Evolutionary conservation across 106 monocot species (phyloP), one percentile per base, ranked within the genome.

Genomic region (Acanthochlamys bracteata): DNA sequence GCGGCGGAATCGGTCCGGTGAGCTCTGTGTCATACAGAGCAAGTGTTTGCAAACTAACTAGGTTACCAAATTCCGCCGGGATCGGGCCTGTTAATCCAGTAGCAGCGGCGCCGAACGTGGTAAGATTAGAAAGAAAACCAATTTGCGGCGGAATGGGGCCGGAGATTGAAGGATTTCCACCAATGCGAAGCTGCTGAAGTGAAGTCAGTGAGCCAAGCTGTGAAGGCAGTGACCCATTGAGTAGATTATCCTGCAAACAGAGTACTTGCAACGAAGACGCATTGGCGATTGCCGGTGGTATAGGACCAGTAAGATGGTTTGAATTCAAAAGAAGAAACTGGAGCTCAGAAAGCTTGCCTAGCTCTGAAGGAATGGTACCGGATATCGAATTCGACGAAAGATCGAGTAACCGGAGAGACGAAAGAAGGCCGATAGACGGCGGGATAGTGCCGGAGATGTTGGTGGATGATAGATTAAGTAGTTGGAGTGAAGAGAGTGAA

Each of bases 171-270:
- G 84, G 84, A 71, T 96, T 96, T 23, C 95, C 95, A 4, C 95
- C 95, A 17, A 96, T 61, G n/a, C 90, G 76, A 39, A 96, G 64
- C 76, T 96, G 90, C 60, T 84, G 84, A 20, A 96, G 89, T 0
- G 84, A 73, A 24, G 47, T 22, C 13, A 96, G 64, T 0, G 82
- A 69, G 43, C 95, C 87, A 7, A 81, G 60, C 25, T 75, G 80
- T 33, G 68, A 63, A 10, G 88, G 88, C 42, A 88, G 78, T 40
- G 88, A 83, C 52, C 88, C 78, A 39, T 80, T 84, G 12, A 88
- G 66, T 41, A 78, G 67, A 58, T 88, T 88, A 57, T 88, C 88
- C 47, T 88, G 88, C 42, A 88, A 64, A 60, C 83, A 88, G 72
- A 88, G 75, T 20, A 84, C 73, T 43, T 84, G 88, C 61, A 88